These are phyloP conservation scores for Euphrasia arctica DNA, from an alignment of 305 asterid species.

Conservation along the genomic window DNA sequence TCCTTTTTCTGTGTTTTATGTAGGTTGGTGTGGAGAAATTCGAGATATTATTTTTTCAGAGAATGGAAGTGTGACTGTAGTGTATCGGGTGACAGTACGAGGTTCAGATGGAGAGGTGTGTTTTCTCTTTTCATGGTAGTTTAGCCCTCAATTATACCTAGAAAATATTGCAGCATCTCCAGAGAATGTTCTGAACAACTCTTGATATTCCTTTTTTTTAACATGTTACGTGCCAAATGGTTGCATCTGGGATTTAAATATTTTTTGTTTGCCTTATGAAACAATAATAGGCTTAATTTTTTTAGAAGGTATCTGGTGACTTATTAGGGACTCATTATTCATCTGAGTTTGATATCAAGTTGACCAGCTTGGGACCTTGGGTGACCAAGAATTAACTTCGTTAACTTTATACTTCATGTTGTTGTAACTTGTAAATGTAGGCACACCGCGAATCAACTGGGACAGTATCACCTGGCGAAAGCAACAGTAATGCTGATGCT, in stretches of 20 bases:
- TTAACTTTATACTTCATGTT: no score
- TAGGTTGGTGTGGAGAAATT: slow-evolving; percentile 99
- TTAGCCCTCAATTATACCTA: slow-evolving; percentile 13
- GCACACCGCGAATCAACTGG: slow-evolving; percentile 95
- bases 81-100: slow-evolving; percentile 88
- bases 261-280: not conserved
- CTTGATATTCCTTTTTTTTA: not conserved
- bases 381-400: not conserved
- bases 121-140: slow-evolving; percentile 20
- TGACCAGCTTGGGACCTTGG: not conserved
- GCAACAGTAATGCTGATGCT: slow-evolving; percentile 20
- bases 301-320: not conserved
- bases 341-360: not conserved
- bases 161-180: slow-evolving; percentile 6
- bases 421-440: slow-evolving; percentile 35
- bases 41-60: slow-evolving; percentile 92
- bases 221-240: not conserved
- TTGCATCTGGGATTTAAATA: not conserved
- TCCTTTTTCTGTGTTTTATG: slow-evolving; percentile 13
- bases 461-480: slow-evolving; percentile 53
- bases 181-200: not conserved
- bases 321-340: not conserved
- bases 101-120: slow-evolving; percentile 98
- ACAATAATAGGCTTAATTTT: not conserved
- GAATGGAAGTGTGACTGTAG: slow-evolving; percentile 89